Conservation (phyloP, 1,284 basidiomycete genomes). For the Calocybe gambosa region DNA sequence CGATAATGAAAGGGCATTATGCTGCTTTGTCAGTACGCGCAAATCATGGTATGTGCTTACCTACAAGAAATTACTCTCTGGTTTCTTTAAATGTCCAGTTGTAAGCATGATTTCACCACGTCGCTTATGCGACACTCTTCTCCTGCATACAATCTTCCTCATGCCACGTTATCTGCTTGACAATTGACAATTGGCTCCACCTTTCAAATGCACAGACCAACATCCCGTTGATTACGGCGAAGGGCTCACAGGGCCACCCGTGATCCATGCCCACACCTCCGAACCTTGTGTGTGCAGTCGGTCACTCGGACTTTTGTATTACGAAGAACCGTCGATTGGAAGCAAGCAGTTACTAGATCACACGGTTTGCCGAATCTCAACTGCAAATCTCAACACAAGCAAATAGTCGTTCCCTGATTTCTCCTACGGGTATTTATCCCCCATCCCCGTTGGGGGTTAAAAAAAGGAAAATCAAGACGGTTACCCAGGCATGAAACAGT, state of each 20-base stretch:
- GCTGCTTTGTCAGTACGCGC: too few species aligned
- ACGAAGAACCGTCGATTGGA: background rate
- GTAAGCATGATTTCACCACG: background rate
- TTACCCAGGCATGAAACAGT: background rate
- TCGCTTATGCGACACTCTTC: background rate
- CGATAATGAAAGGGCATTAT: too few species aligned
- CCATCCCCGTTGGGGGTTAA: background rate
- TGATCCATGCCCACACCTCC: background rate
- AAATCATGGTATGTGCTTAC: too few species aligned
- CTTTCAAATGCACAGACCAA: background rate
- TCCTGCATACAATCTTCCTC: background rate
- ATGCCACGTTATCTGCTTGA: background rate
- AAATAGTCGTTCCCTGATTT: too few species aligned
- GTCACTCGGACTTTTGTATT: background rate
- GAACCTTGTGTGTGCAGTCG: background rate
- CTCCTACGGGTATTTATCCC: too few species aligned
- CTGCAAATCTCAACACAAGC: too few species aligned
- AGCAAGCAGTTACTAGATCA: background rate
- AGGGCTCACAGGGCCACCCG: background rate
- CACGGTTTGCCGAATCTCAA: too few species aligned
- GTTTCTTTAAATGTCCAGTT: background rate
- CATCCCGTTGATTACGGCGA: background rate
- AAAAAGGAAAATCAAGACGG: background rate
- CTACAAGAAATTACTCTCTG: too few species aligned
- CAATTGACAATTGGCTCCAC: background rate